Percentiles rank a stretch among this genome's conserved stretches.
Evolutionary conservation across 2,329 filamentous ascomycete genomes (phyloP).

Genomic region (Trichophyton benhamiae): DNA sequence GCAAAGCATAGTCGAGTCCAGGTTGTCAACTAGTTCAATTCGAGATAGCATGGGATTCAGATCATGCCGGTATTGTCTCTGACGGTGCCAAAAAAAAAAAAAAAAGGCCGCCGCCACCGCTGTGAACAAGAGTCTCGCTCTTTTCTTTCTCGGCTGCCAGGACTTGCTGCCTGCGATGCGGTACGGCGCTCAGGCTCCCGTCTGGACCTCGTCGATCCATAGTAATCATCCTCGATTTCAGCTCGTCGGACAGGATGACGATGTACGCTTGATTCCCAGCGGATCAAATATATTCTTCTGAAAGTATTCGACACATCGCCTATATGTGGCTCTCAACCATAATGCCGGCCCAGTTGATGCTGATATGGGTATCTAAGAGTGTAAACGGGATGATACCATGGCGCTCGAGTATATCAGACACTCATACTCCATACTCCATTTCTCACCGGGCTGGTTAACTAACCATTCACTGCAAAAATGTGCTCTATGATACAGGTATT

Average conservation of each 20-base stretch:
- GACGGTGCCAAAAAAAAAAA: background rate
- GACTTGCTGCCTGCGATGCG: background rate
- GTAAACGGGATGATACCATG: background rate
- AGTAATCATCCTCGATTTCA: background rate
- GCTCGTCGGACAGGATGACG: background rate
- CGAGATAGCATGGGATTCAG: too few species aligned
- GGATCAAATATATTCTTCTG: background rate
- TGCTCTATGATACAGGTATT: conserved; percentile 46
- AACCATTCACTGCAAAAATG: conserved; percentile 40
- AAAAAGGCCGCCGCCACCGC: background rate
- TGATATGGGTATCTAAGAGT: background rate
- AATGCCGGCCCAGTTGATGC: background rate
- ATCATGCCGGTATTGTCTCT: background rate
- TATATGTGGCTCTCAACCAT: background rate
- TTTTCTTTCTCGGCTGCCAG: background rate
- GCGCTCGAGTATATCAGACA: conserved; percentile 7
- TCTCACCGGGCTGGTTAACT: conserved; percentile 50
- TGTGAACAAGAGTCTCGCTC: background rate
- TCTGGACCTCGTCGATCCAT: background rate
- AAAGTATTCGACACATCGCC: background rate
- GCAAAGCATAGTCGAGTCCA: background rate
- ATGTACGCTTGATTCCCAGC: background rate
- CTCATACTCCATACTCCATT: conserved; percentile 47
- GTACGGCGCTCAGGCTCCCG: background rate
- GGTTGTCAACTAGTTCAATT: too few species aligned